A percentile compares a stretch with the other conserved stretches of the same genome.
phyloP scores from a whole-genome alignment of 768 basidiomycete genomes.

The Glaciozyma martinii region DNA sequence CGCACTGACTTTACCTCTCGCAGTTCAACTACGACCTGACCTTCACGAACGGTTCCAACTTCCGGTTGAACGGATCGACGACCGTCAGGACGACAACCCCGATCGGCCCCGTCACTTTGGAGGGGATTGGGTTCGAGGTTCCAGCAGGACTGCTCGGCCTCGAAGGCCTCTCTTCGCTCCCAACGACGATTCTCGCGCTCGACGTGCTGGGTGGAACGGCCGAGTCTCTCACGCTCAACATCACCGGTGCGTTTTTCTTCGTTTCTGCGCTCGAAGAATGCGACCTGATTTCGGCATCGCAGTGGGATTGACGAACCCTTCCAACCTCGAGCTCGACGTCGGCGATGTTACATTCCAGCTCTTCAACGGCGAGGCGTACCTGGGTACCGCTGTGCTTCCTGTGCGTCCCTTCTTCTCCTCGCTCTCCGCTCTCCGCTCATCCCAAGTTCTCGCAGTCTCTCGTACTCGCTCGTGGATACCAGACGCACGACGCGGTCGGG shows the following conservation, averaged over 20 bases:
- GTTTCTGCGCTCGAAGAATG: neutral
- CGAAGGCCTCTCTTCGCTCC: conserved; percentile 50
- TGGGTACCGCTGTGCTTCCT: conserved; percentile 58
- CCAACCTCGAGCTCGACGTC: conserved; percentile 50
- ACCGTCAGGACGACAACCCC: conserved; percentile 21
- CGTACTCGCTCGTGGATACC: conserved; percentile 16
- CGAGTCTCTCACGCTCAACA: conserved; percentile 53
- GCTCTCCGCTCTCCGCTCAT: neutral
- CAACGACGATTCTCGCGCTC: conserved; percentile 50
- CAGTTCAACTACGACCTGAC: conserved; percentile 26
- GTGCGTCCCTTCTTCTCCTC: conserved; percentile 36
- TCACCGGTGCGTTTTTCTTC: conserved; percentile 50
- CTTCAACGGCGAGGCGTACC: conserved; percentile 45
- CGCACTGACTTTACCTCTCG: too few relatives aligned
- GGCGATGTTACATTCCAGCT: conserved; percentile 50
- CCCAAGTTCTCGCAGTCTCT: conserved; percentile 4
- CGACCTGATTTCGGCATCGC: neutral
- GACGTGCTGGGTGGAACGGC: conserved; percentile 59
- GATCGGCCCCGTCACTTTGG: conserved; percentile 49
- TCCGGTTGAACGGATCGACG: conserved; percentile 16
- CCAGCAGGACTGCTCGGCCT: conserved; percentile 54
- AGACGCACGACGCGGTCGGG: conserved; percentile 4
- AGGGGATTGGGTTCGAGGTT: conserved; percentile 64
- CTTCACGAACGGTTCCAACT: conserved; percentile 16
- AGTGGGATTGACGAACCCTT: conserved; percentile 62